These are phyloP conservation scores for Botrytis deweyae DNA, from an alignment of 2,329 filamentous ascomycete genomes.

Conservation along the genomic window DNA sequence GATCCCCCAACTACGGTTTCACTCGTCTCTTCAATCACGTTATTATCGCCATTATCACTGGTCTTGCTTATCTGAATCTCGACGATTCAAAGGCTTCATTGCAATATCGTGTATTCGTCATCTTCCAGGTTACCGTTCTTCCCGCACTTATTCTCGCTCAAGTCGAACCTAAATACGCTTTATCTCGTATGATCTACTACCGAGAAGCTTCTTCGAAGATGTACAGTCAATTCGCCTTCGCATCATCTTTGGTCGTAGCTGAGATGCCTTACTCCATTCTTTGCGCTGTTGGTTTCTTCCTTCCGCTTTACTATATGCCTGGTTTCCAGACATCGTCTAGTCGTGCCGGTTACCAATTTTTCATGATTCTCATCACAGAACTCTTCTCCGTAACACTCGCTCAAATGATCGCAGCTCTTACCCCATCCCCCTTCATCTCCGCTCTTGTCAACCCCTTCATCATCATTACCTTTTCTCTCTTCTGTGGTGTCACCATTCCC, in stretches of 20 bases:
- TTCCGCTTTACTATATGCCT: slow-evolving; percentile 82
- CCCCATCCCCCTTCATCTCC: slow-evolving; percentile 75
- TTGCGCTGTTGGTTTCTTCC: slow-evolving; percentile 77
- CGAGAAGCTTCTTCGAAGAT: slow-evolving; percentile 84
- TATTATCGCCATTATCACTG: slow-evolving; percentile 73
- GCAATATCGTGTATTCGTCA: slow-evolving; percentile 84
- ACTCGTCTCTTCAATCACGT: slow-evolving; percentile 84
- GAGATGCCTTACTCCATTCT: slow-evolving; percentile 83
- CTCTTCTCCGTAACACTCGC: slow-evolving; percentile 79
- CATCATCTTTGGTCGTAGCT: slow-evolving; percentile 72
- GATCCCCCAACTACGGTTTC: slow-evolving; percentile 85
- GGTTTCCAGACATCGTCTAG: slow-evolving; percentile 63
- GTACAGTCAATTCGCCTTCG: slow-evolving; percentile 79
- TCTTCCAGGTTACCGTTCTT: slow-evolving; percentile 85
- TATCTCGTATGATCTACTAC: slow-evolving; percentile 79
- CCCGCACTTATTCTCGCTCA: slow-evolving; percentile 81
- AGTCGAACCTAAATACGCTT: slow-evolving; percentile 80
- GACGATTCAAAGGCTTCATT: slow-evolving; percentile 73
- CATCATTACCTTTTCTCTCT: slow-evolving; percentile 78
- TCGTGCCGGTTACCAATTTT: slow-evolving; percentile 81
- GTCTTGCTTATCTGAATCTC: slow-evolving; percentile 75
- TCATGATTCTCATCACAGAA: slow-evolving; percentile 81
- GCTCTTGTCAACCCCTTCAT: slow-evolving; percentile 79
- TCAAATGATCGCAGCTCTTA: slow-evolving; percentile 73
- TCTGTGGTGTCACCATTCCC: slow-evolving; percentile 85